phyloP scores from a whole-genome alignment of 1,284 basidiomycete species.

The Malassezia sympodialis region DNA sequence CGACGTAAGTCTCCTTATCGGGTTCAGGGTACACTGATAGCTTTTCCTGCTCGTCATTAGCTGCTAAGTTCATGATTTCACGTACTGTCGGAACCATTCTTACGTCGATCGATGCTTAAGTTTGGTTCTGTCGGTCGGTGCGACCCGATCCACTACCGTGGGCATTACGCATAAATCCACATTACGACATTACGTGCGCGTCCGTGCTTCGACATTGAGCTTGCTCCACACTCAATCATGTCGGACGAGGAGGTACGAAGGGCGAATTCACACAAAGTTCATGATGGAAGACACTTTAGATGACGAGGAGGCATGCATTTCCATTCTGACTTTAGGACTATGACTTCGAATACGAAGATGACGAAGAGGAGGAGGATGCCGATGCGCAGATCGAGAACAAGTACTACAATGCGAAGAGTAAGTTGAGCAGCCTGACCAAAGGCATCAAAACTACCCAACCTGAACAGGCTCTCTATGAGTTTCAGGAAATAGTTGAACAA shows the following conservation, averaged over 20 bases:
- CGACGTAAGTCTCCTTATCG: constrained; percentile 22
- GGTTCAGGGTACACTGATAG: constrained; percentile 32
- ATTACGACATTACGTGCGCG: not conserved
- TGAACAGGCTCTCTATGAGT: constrained; percentile 76
- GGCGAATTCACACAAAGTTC: constrained; percentile 21
- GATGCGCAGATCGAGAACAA: constrained; percentile 94
- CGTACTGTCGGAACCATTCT: not conserved
- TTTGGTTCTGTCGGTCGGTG: not conserved
- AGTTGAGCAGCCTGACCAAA: constrained; percentile 49
- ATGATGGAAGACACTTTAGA: constrained; percentile 47
- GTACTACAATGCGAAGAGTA: constrained; percentile 95
- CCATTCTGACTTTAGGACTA: constrained; percentile 61
- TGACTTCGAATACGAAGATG: constrained; percentile 75
- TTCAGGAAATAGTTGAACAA: constrained; percentile 72
- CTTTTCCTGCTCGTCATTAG: constrained; percentile 15
- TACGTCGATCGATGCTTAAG: not conserved
- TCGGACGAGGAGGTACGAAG: constrained; percentile 13
- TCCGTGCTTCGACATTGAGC: not conserved
- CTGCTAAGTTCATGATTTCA: not conserved
- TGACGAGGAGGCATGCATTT: constrained; percentile 19
- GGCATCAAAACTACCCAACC: constrained; percentile 85
- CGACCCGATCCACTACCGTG: not conserved
- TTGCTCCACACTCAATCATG: constrained; percentile 5
- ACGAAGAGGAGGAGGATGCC: constrained; percentile 57
- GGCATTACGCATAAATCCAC: constrained; percentile 3